phyloP scores from a whole-genome alignment of 257 asterid genomes.

The Sherardia arvensis region DNA sequence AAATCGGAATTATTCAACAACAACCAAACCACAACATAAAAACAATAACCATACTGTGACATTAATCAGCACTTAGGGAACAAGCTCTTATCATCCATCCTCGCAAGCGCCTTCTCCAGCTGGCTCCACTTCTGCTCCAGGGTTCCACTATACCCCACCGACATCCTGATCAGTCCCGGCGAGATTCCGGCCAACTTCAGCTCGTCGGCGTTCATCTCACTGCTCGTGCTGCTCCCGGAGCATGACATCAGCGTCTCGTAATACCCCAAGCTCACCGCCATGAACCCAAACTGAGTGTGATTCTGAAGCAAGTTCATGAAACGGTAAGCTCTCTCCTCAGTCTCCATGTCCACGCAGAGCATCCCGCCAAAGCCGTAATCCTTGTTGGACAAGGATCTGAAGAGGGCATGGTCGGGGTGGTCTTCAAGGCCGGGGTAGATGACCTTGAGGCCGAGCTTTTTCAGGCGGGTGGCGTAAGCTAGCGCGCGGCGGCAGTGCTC shows the following conservation, averaged over 20 bases:
- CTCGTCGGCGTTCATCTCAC: slow-evolving; percentile 69
- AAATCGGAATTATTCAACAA: neutral
- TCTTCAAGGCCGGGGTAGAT: slow-evolving; percentile 74
- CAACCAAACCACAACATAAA: no score
- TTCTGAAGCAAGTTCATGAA: slow-evolving; percentile 70
- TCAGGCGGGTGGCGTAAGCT: slow-evolving; percentile 51
- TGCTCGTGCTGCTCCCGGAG: slow-evolving; percentile 91
- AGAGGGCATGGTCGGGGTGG: slow-evolving; percentile 57
- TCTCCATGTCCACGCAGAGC: slow-evolving; percentile 73
- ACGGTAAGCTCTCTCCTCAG: slow-evolving; percentile 71
- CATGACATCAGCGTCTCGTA: slow-evolving; percentile 92
- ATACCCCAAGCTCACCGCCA: slow-evolving; percentile 93
- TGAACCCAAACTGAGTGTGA: slow-evolving; percentile 64
- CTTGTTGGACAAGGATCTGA: slow-evolving; percentile 49
- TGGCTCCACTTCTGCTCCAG: slow-evolving; percentile 89
- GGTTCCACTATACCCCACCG: slow-evolving; percentile 68
- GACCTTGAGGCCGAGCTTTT: slow-evolving; percentile 63
- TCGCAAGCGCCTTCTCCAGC: slow-evolving; percentile 60
- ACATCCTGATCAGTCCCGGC: slow-evolving; percentile 79
- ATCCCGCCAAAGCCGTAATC: slow-evolving; percentile 84
- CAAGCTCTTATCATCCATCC: slow-evolving; percentile 37
- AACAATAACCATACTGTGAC: neutral
- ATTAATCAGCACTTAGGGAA: slow-evolving; percentile 15
- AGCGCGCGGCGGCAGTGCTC: slow-evolving; percentile 81
- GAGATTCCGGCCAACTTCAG: slow-evolving; percentile 72